Evolutionary conservation across 208 protist species (phyloP).

Genomic region (Trypanosoma conorhini): DNA sequence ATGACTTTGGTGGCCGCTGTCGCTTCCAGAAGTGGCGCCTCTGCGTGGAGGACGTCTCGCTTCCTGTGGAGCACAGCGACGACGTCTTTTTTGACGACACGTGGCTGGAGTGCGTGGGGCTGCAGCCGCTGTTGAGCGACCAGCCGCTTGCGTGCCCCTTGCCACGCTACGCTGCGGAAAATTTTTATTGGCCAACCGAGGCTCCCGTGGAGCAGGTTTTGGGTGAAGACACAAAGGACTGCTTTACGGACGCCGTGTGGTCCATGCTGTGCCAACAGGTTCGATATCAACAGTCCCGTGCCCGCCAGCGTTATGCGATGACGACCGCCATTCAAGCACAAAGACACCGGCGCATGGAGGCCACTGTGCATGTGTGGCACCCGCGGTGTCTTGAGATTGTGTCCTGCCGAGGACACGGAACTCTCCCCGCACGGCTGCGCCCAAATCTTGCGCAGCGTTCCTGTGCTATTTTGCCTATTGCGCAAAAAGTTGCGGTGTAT

Average conservation of each 20-base stretch:
- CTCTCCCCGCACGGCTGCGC: constrained; percentile 27
- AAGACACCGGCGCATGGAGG: constrained; percentile 9
- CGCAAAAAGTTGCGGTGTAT: constrained; percentile 55
- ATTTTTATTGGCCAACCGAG: constrained; percentile 21
- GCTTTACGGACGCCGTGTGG: constrained; percentile 4
- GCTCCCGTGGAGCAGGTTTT: background rate
- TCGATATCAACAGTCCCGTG: background rate
- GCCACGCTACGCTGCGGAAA: constrained; percentile 8
- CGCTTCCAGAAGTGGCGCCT: constrained; percentile 38
- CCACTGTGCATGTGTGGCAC: constrained; percentile 24
- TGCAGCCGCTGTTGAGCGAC: background rate
- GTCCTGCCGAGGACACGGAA: background rate
- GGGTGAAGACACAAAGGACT: background rate
- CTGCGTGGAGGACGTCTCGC: constrained; percentile 25
- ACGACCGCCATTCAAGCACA: constrained; percentile 23
- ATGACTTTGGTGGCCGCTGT: constrained; percentile 31
- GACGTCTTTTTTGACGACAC: constrained; percentile 10
- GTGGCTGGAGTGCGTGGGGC: constrained; percentile 21
- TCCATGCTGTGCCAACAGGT: constrained; percentile 11
- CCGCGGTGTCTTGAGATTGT: constrained; percentile 15
- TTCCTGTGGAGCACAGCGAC: background rate
- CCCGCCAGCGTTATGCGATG: background rate
- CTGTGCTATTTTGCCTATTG: constrained; percentile 39
- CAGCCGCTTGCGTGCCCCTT: background rate
- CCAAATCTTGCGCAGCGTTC: constrained; percentile 48